Evolutionary conservation across 768 basidiomycete species (phyloP).

Genomic region (Infundibulicybe gibba): DNA sequence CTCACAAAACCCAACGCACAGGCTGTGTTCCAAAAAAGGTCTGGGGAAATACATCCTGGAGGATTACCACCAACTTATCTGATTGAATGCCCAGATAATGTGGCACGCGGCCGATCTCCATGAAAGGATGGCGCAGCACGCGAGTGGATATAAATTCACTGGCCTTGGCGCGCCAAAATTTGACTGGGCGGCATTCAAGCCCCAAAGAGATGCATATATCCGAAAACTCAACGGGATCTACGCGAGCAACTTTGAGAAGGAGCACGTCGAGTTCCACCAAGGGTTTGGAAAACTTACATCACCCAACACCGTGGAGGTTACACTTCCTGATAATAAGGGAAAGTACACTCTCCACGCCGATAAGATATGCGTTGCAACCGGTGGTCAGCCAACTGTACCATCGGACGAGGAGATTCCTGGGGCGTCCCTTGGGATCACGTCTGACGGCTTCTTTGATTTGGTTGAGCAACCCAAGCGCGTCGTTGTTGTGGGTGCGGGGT

Average conservation of each 20-base stretch:
- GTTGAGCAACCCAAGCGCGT: conserved; percentile 89
- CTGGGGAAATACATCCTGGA: background rate
- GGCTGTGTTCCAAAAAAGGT: conserved; percentile 99
- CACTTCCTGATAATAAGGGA: conserved; percentile 53
- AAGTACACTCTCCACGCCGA: conserved; percentile 75
- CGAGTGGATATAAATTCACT: conserved; percentile 68
- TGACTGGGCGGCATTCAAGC: conserved; percentile 89
- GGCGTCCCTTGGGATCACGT: conserved; percentile 85
- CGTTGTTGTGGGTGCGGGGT: conserved; percentile 94
- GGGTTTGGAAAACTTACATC: conserved; percentile 76
- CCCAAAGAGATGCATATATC: conserved; percentile 95
- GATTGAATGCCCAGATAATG: conserved; percentile 71
- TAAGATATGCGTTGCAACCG: conserved; percentile 80
- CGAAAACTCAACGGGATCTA: conserved; percentile 87
- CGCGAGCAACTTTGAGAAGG: conserved; percentile 82
- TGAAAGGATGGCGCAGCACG: conserved; percentile 78
- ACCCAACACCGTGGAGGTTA: conserved; percentile 69
- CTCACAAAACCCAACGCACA: conserved; percentile 16
- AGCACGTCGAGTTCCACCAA: conserved; percentile 82
- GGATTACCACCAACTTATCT: background rate
- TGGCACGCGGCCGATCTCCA: conserved; percentile 93
- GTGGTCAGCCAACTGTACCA: conserved; percentile 81
- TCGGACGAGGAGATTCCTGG: conserved; percentile 81
- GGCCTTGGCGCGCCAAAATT: conserved; percentile 62
- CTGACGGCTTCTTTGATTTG: conserved; percentile 95